Base-by-base conservation (phyloP, 306 rosid species). In the Chamaecrista fasciculata region DNA sequence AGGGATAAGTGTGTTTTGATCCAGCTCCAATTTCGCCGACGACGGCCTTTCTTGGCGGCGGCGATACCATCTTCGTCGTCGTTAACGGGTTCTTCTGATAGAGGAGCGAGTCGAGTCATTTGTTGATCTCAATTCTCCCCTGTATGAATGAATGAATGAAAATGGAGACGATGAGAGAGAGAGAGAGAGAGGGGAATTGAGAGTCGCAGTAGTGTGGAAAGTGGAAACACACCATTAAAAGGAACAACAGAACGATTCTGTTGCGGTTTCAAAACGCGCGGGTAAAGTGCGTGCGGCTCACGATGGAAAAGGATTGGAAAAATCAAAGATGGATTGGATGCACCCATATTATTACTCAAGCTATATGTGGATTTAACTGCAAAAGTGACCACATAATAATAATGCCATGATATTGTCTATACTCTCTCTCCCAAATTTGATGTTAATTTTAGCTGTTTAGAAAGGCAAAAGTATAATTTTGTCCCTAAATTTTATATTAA, bases 11-110 rank as follows among this genome's bases (percentile, higher is more conserved):
- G 96, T 59, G 85, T 79, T 77, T 82, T 90, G 91, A 93, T 90
- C 97, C 96, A 93, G 67, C 76, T 86, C 90, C 93, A 93, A 47
- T 80, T 90, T 67, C 86, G 75, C 98, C 98, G 90, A 51, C 85
- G 51, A 5, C 86, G 51, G 5, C 87, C 84, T 70, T 77, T 88
- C 81, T 76, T 86, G 2, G 85, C 76, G 28, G 69, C 43, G 1
- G 60, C 77, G n/a, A 28, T 15, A 3, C 23, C 56, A 0, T 72
- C 81, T 11, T 84, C 83, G 64, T 90, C 90, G 57, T 85, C 94
- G 39, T 79, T 86, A 67, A 82, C 79, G 25, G 98, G 98, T 66
- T 93, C 98, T 73, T 93, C 98, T 50, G 97, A 81, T 20, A 93
- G 31, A 18, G 98, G 89, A 25, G 92, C 92, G n/a, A 90, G 90